A percentile compares a stretch with the other conserved stretches of the same genome.
Conservation (phyloP, 225 moss, liverwort and hornwort genomes). For the Anthoceros angustus region DNA sequence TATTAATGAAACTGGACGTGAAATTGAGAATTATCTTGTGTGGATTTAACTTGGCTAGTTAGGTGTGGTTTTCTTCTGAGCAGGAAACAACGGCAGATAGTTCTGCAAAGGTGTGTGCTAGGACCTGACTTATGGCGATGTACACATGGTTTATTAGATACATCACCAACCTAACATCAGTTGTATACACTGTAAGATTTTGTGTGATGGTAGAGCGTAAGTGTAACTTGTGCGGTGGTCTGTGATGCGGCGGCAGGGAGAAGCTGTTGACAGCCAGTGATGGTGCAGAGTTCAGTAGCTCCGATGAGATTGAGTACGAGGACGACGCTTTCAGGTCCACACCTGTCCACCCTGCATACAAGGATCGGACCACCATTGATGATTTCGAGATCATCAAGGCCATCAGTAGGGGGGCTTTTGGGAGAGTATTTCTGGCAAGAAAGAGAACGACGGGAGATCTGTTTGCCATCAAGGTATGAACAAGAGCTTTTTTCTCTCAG, state of each 20-base stretch:
- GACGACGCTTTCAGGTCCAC: conserved; percentile 72
- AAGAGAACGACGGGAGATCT: conserved; percentile 92
- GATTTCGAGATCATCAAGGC: conserved; percentile 99
- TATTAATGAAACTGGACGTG: too few relatives aligned
- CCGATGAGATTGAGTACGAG: conserved; percentile 48
- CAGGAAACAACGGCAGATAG: background rate
- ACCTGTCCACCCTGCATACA: conserved; percentile 55
- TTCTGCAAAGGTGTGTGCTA: background rate
- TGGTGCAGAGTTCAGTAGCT: conserved; percentile 43
- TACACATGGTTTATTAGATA: background rate
- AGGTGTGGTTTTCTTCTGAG: background rate
- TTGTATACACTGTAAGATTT: conserved; percentile 3
- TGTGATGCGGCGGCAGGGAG: conserved; percentile 43
- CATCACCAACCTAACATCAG: background rate
- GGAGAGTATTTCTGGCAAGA: conserved; percentile 89
- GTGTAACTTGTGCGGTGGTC: background rate
- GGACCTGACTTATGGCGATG: background rate
- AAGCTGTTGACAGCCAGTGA: conserved; percentile 62
- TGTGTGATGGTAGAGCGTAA: background rate
- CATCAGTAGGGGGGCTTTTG: conserved; percentile 94
- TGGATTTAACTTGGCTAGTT: background rate
- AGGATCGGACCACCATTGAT: conserved; percentile 91
- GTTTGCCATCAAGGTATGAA: conserved; percentile 3
- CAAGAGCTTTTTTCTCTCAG: background rate
- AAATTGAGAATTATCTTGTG: too few relatives aligned